Conservation (phyloP, 2,329 filamentous ascomycete species). For the Bipolaris victoriae region DNA sequence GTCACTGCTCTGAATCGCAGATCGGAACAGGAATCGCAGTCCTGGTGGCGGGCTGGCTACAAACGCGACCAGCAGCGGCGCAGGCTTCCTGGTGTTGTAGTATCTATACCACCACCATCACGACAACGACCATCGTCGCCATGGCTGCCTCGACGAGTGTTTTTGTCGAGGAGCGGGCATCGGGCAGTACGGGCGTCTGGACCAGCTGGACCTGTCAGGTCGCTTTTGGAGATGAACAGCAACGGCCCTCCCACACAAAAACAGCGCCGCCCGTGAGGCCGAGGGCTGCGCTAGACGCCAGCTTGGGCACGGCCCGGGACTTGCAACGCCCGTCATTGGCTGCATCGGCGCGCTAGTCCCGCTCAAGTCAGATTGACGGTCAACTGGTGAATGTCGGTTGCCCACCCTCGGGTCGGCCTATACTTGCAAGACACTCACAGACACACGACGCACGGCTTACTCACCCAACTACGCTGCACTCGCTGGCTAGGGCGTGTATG, state of each 20-base stretch:
- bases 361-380: conserved; percentile 16
- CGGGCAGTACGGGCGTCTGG: not conserved
- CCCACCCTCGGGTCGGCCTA: not conserved
- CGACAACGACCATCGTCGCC: no score
- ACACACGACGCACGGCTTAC: not conserved
- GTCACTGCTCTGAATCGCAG: conserved; percentile 40
- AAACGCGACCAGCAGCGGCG: not conserved
- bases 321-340: not conserved
- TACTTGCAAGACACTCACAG: not conserved
- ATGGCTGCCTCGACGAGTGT: no score
- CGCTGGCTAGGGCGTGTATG: no score
- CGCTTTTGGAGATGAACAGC: conserved; percentile 22
- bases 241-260: conserved; percentile 17
- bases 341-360: conserved; percentile 7
- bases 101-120: not conserved
- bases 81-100: not conserved
- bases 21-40: conserved; percentile 20
- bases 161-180: not conserved
- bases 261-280: conserved; percentile 15
- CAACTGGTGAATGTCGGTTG: conserved; percentile 13
- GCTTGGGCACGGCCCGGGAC: conserved; percentile 12
- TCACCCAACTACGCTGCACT: no score
- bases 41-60: not conserved
- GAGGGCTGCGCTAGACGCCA: conserved; percentile 14
- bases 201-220: conserved; percentile 16